Conservation (phyloP, 2,329 filamentous ascomycete genomes). For the Paecilomyces dactylethromorphus region DNA sequence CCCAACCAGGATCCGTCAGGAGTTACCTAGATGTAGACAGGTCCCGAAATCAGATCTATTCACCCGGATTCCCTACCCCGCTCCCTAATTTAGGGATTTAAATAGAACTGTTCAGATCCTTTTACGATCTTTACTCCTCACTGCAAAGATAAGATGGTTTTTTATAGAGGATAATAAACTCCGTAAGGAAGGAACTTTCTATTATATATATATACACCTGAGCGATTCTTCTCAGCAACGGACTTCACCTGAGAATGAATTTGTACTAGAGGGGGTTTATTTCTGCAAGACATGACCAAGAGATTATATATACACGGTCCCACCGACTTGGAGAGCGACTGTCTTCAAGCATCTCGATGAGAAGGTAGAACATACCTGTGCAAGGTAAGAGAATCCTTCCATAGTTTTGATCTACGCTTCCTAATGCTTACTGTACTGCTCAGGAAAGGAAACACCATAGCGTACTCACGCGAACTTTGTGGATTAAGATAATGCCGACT, state of each 20-base stretch:
- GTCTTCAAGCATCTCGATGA: neutral
- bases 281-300: neutral
- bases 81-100: neutral
- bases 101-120: neutral
- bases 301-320: neutral
- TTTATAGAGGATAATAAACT: neutral
- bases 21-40: too few species aligned
- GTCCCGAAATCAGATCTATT: too few species aligned
- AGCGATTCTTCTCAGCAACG: neutral
- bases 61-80: too few species aligned
- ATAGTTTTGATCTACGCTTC: neutral
- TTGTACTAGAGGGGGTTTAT: neutral
- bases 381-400: neutral
- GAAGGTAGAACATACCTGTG: neutral
- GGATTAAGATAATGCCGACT: neutral
- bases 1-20: too few species aligned
- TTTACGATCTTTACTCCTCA: neutral
- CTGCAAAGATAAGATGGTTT: neutral
- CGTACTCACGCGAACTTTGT: neutral
- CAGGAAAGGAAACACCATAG: constrained; percentile 5
- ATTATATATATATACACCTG: neutral
- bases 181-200: neutral
- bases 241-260: neutral
- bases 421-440: neutral
- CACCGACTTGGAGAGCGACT: neutral